phyloP scores from a whole-genome alignment of 2,329 filamentous ascomycete species.

The Arachnopeziza araneosa region DNA sequence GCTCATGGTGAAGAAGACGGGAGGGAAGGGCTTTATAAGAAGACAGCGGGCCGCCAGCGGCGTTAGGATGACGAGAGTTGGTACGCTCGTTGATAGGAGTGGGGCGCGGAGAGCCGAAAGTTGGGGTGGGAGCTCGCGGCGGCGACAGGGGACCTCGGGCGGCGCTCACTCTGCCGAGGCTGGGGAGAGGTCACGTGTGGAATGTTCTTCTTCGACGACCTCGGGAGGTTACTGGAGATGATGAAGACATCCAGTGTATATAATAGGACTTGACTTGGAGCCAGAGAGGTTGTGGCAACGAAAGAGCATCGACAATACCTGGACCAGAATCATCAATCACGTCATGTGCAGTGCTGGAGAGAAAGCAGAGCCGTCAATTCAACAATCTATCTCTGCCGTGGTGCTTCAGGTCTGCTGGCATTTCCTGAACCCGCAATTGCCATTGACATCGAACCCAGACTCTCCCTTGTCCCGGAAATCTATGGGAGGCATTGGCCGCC shows the following conservation, averaged over 20 bases:
- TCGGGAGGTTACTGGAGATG: too few species aligned
- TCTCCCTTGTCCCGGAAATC: background rate
- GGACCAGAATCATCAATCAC: background rate
- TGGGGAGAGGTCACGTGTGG: background rate
- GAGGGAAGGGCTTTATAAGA: background rate
- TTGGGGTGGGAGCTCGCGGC: too few species aligned
- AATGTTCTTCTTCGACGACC: too few species aligned
- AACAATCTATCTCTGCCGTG: background rate
- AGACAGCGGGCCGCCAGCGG: background rate
- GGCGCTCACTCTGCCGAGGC: background rate
- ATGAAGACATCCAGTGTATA: background rate
- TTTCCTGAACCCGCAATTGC: background rate
- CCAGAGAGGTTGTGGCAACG: background rate
- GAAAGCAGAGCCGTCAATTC: background rate
- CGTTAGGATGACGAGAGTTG: too few species aligned
- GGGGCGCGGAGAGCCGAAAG: too few species aligned
- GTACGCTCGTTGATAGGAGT: too few species aligned
- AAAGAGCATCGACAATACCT: too few species aligned
- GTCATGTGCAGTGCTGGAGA: background rate
- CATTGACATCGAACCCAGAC: background rate
- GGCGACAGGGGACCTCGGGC: too few species aligned
- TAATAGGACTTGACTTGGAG: background rate
- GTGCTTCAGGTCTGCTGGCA: background rate
- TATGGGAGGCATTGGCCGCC: background rate
- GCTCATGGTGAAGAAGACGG: slow-evolving; percentile 11